A percentile compares a stretch with the other conserved stretches of the same genome.
Conservation (phyloP, 768 basidiomycete species). For the Trametes elegans region DNA sequence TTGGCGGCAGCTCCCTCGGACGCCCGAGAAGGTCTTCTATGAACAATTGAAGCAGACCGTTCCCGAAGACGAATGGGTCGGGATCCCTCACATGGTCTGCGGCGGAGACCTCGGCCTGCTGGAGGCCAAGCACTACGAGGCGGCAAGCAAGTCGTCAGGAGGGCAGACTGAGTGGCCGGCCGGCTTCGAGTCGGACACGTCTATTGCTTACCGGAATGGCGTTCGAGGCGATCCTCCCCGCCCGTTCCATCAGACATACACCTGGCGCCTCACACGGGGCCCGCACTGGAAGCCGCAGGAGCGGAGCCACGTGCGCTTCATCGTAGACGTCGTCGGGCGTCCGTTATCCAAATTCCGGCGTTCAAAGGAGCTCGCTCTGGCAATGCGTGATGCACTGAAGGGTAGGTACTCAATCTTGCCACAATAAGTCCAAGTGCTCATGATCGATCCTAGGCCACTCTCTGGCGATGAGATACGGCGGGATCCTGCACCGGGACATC, state of each 20-base stretch:
- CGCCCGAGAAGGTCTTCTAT: slow-evolving; percentile 12
- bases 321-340: slow-evolving; percentile 7
- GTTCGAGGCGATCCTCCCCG: neutral
- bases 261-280: neutral
- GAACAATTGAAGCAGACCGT: neutral
- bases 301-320: slow-evolving; percentile 14
- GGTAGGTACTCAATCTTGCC: neutral
- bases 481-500: neutral
- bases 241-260: slow-evolving; percentile 6
- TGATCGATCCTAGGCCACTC: neutral
- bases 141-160: neutral
- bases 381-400: slow-evolving; percentile 13
- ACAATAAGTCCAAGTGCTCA: no score
- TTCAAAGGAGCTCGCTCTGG: slow-evolving; percentile 12
- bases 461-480: neutral
- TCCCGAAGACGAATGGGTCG: neutral
- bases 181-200: no score
- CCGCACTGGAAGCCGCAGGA: neutral
- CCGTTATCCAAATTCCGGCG: slow-evolving; percentile 2
- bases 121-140: neutral
- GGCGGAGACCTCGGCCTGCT: neutral
- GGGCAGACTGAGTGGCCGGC: neutral
- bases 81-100: neutral
- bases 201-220: no score
- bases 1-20: slow-evolving; percentile 12